Percentiles rank a stretch among this genome's conserved stretches.
These are phyloP conservation scores for Domatiomyces globalis DNA, from an alignment of 2,329 filamentous ascomycete genomes.

Conservation along the genomic window DNA sequence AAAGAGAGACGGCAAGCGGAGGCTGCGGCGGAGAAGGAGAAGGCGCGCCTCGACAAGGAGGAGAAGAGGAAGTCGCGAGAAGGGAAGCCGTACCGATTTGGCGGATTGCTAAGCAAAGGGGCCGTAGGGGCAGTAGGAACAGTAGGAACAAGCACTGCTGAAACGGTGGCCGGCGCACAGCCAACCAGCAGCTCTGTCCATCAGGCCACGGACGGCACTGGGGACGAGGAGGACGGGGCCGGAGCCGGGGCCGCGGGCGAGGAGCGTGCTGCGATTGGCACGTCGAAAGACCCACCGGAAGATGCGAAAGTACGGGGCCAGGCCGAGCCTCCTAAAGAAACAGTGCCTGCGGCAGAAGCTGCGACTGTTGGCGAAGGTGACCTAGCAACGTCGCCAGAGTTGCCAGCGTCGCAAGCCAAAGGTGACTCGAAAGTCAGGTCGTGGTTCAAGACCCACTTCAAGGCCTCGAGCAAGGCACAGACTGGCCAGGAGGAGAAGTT, in stretches of 20 bases:
- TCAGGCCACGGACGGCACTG: background rate
- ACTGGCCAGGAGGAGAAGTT: conserved; percentile 6
- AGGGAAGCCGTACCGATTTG: conserved; percentile 4
- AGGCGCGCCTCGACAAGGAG: conserved; percentile 5
- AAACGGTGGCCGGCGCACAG: background rate
- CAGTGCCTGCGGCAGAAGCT: background rate
- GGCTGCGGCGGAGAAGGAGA: conserved; percentile 5
- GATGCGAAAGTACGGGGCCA: background rate
- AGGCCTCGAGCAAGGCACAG: conserved; percentile 10
- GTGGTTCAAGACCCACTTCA: conserved; percentile 12
- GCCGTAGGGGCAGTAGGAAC: conserved; percentile 1
- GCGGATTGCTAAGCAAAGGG: conserved; percentile 1
- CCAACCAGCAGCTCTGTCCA: background rate
- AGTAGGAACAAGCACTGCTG: background rate
- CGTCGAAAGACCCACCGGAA: background rate
- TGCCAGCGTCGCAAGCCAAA: conserved; percentile 12
- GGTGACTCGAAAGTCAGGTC: conserved; percentile 14
- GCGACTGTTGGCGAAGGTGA: conserved; percentile 2
- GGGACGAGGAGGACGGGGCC: background rate
- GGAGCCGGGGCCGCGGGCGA: too few species aligned
- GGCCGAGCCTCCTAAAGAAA: background rate
- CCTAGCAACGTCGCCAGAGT: background rate
- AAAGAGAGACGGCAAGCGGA: conserved; percentile 7
- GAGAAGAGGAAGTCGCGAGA: conserved; percentile 13
- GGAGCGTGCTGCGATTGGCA: background rate